phyloP scores from a whole-genome alignment of 805 yeast genomes.

The Saccharomycopsis sp. region DNA sequence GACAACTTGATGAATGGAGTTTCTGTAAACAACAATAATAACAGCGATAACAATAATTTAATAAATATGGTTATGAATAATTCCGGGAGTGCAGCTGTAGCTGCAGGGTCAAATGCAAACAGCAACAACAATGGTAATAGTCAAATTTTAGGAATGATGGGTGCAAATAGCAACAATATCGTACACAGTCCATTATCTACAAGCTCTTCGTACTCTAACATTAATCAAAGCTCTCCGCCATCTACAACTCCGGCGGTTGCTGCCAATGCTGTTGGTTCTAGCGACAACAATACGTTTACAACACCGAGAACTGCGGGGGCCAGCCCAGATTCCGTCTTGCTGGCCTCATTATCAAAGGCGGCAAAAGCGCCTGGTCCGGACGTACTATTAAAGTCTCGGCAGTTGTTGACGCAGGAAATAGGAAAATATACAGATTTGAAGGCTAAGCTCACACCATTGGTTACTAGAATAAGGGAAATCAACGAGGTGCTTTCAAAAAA shows the following conservation, averaged over 20 bases:
- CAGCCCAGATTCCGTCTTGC: too few species aligned
- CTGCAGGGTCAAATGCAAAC: too few species aligned
- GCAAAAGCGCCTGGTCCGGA: too few species aligned
- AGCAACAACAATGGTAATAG: not conserved
- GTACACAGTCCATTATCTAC: not conserved
- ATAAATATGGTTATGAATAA: not conserved
- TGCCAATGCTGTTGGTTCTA: not conserved
- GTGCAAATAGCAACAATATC: not conserved
- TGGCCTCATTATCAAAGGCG: too few species aligned
- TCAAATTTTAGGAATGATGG: not conserved
- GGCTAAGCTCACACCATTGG: not conserved
- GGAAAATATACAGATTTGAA: not conserved
- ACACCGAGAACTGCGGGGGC: not conserved
- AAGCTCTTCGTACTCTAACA: not conserved
- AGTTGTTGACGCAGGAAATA: not conserved
- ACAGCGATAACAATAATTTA: constrained; percentile 12
- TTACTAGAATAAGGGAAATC: not conserved
- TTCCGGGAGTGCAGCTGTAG: too few species aligned
- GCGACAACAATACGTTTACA: not conserved
- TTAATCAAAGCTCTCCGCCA: not conserved
- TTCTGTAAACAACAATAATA: not conserved
- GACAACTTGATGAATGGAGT: constrained; percentile 7
- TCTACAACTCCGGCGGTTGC: not conserved
- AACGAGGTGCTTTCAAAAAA: not conserved
- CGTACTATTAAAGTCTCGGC: too few species aligned